Evolutionary conservation across 495 filamentous ascomycete genomes (phyloP), one percentile per base, ranked within the genome.

Genomic region (Aspergillus funiculosus): DNA sequence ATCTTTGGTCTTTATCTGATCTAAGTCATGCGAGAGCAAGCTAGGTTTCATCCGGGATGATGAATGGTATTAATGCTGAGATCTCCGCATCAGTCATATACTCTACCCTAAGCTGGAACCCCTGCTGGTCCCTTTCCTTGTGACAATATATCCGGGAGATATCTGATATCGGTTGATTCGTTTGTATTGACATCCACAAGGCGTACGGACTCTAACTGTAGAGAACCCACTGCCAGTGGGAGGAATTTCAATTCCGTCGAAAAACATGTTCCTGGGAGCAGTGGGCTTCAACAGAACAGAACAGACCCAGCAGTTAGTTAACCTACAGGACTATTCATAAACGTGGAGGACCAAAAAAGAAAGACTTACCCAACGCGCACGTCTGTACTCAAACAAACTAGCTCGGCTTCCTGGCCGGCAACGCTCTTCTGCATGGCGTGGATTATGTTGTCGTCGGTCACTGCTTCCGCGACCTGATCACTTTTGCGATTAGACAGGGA

Each of bases 341-440:
- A 27, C n/a, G 6, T 9, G 18, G 8, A 9, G 24, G 5, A n/a
- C n/a, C 6, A 19, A 7, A 17, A 22, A 6, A 15, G 15, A 18
- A 18, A 40, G n/a, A 69, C 77, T 63, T 66, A 85, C 78, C 92
- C 91, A 36, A 95, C 74, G 25, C 87, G 74, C 41, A 91, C 74
- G 64, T 95, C 88, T 4, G 87, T 84, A 49, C 83, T 94, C 32
- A 95, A 68, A 54, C 85, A 87, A 6, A 94, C 74, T 13, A 96
- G 56, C 43, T 91, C 86, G 6, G 81, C 78, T 25, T 77, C 68
- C 36, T 92, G 86, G n/a, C 84, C 68, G 20, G 77, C 72, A 18
- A 81, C 79, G 50, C 72, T 83, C 53, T 80, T 81, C 59, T 94
- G 90, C 73, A 86, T 83, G 15, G 86, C 83, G 64, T 91, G 83